These are phyloP conservation scores for Casuarina glauca DNA, from an alignment of 306 rosid genomes.

Conservation along the genomic window DNA sequence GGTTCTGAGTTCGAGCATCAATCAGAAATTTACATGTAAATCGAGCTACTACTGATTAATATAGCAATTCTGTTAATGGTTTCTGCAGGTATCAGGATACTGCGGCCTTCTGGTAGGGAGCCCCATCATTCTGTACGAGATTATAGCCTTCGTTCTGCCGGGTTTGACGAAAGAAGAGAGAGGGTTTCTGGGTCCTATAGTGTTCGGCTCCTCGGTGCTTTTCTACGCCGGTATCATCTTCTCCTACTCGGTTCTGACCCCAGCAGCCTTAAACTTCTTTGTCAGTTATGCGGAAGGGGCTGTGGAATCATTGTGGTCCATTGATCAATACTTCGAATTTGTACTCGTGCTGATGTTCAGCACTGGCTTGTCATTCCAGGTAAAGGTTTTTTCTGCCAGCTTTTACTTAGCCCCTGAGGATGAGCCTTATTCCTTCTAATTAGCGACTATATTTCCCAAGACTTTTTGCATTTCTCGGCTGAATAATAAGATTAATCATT, in stretches of 20 bases:
- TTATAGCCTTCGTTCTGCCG: conserved; percentile 88
- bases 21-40: neutral
- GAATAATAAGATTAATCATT: neutral
- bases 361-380: conserved; percentile 99
- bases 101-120: conserved; percentile 94
- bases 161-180: conserved; percentile 85
- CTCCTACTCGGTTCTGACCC: conserved; percentile 79
- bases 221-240: conserved; percentile 87
- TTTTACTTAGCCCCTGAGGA: neutral
- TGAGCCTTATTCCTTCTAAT: neutral
- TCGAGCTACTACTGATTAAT: neutral
- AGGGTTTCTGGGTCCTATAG: conserved; percentile 88
- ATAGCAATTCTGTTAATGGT: conserved; percentile 17
- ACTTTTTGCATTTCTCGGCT: neutral
- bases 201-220: conserved; percentile 88
- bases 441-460: neutral
- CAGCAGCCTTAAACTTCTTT: conserved; percentile 92
- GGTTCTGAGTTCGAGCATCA: no score
- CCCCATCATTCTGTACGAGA: conserved; percentile 88
- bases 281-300: conserved; percentile 88
- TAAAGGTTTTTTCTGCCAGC: conserved; percentile 27
- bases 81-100: conserved; percentile 90
- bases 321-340: conserved; percentile 95
- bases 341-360: conserved; percentile 97
- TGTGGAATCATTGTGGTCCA: conserved; percentile 96